Evolutionary conservation across 169 alveolate species (phyloP).

Genomic region (Plasmodium chabaudi): DNA sequence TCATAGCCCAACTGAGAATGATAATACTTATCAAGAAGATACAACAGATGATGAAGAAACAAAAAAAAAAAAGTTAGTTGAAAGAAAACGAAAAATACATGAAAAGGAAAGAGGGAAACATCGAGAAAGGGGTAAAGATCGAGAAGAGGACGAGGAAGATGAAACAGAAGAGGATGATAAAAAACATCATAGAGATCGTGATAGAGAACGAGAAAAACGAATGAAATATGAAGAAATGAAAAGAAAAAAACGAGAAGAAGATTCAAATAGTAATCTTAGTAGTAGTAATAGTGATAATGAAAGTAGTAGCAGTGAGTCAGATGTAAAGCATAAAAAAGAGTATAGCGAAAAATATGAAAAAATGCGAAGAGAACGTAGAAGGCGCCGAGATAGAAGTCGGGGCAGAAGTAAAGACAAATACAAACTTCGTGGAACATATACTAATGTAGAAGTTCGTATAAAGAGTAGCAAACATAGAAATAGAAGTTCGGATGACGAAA

Average conservation of each 20-base stretch:
- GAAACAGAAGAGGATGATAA: slow-evolving; percentile 1
- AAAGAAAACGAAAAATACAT: not conserved
- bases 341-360: not conserved
- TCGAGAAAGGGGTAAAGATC: not conserved
- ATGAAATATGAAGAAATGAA: not conserved
- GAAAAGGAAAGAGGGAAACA: not conserved
- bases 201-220: slow-evolving; percentile 4
- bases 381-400: not conserved
- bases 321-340: not conserved
- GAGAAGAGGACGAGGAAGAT: not conserved
- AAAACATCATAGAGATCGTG: slow-evolving; percentile 3
- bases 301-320: slow-evolving; percentile 2
- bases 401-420: slow-evolving; percentile 12
- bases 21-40: slow-evolving; percentile 3
- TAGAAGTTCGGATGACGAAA: slow-evolving; percentile 7
- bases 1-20: slow-evolving; percentile 16
- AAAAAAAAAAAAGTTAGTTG: not conserved
- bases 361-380: slow-evolving; percentile 1
- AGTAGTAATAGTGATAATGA: not conserved
- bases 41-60: slow-evolving; percentile 33
- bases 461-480: slow-evolving; percentile 21
- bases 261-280: not conserved
- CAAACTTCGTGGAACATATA: slow-evolving; percentile 23
- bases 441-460: slow-evolving; percentile 47
- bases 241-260: slow-evolving; percentile 5